phyloP scores from a whole-genome alignment of 1,284 basidiomycete species.

The Athelia psychrophila region DNA sequence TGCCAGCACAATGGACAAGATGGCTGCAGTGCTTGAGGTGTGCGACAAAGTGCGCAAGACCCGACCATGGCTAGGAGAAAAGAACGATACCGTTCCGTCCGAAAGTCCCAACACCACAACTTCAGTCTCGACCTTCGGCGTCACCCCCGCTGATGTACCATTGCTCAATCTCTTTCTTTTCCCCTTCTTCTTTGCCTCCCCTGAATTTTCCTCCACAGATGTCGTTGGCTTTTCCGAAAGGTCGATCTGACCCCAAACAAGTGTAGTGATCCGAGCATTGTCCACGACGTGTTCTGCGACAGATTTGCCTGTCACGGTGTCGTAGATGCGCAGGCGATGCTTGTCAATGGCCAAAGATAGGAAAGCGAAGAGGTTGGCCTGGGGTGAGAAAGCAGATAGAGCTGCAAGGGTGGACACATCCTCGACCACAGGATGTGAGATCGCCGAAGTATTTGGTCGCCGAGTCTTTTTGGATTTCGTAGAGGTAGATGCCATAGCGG shows the following conservation, averaged over 20 bases:
- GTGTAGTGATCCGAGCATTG: constrained; percentile 49
- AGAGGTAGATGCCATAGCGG: constrained; percentile 35
- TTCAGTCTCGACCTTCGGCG: constrained; percentile 26
- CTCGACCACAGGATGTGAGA: constrained; percentile 57
- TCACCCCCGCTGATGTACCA: constrained; percentile 17
- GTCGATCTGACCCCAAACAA: constrained; percentile 45
- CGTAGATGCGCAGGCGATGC: constrained; percentile 68
- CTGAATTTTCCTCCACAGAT: constrained; percentile 2
- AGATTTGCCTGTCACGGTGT: constrained; percentile 51
- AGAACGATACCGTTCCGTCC: constrained; percentile 52
- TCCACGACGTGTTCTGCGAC: constrained; percentile 60
- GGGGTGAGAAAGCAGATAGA: constrained; percentile 62
- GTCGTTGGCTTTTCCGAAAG: constrained; percentile 36
- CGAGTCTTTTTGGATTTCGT: constrained; percentile 53
- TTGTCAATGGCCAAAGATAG: constrained; percentile 72
- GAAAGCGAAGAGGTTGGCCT: constrained; percentile 59
- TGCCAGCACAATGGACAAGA: constrained; percentile 44
- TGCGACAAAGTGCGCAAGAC: constrained; percentile 54
- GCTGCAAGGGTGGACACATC: constrained; percentile 41
- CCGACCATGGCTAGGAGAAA: constrained; percentile 56
- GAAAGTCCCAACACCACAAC: constrained; percentile 56
- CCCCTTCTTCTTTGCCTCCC: constrained; percentile 39
- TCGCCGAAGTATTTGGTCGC: constrained; percentile 51
- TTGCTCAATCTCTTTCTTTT: constrained; percentile 28
- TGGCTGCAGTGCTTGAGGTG: constrained; percentile 47